Base-by-base conservation (phyloP, 1,139 yeast species). In the Candida pseudoviswanathii region DNA sequence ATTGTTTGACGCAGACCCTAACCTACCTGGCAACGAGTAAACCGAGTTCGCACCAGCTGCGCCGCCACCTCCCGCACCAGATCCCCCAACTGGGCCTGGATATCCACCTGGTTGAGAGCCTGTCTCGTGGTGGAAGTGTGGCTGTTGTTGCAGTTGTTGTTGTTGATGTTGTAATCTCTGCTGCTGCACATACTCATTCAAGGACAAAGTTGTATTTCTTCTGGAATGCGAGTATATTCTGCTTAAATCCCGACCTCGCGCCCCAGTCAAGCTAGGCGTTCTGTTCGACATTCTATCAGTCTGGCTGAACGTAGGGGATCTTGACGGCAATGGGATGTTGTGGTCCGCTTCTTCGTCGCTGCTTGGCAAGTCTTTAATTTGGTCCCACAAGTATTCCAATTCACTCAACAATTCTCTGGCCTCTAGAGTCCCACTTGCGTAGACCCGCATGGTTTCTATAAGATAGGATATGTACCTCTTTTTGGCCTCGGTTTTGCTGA, bases 351-450 rank as follows among this genome's bases (percentile, higher is more conserved):
- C 59, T 25, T 70, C 72, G 27, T 68, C 64, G 21, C 57, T 51
- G 51, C 64, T 66, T 34, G 67, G 73, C 24, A 82, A 60, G 61
- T 84, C 86, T 59, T 82, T 84, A 48, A 87, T 82, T 62, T 85
- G 91, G 60, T 84, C 86, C 92, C 94, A 87, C 41, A 86, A 69
- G 57, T 78, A 82, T 59, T 86, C 90, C 58, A 87, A 72, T 58
- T 86, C 94, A 42, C 75, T 69, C 48, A 86, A 70, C 46, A 86
- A 69, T 59, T 86, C 90, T 33, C 87, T 66, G 0, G 92, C 85
- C 58, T 86, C 91, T 49, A 75, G 69, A 0, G 90, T 81, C 4
- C 86, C 86, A 60, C 82, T 78, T 11, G 91, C 90, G 58, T 86
- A 86, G 3, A 78, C 70, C 52, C 76, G 75, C 92, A 89, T 87